Evolutionary conservation across 345 rosid species (phyloP), one percentile per base, ranked within the genome.

Genomic region (Noccaea bulbosa): DNA sequence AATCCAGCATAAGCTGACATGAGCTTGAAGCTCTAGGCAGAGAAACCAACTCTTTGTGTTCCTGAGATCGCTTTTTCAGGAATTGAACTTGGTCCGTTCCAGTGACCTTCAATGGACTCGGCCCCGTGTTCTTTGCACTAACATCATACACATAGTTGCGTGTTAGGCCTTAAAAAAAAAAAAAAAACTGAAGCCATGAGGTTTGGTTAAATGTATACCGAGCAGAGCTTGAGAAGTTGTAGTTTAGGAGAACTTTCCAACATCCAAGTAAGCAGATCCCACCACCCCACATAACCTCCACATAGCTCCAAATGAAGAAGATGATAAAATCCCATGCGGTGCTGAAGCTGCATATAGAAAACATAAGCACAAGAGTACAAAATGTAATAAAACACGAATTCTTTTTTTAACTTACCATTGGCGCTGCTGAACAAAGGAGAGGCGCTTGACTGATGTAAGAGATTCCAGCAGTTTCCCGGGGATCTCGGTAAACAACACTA

Each of bases 21-120:
- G 70, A 50, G 15, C 39, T 38, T 24, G 49, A 51, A 51, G 39
- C 49, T 11, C 37, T n/a, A 22, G 30, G 67, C 30, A 46, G 30
- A 46, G 38, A 50, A 38, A 39, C 10, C 24, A 50, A 50, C 39
- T 53, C 20, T 10, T 30, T 12, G 10, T 5, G 37, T 53, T 53
- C n/a, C 38, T n/a, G 5, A 53, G 39, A 12, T 53, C 7, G 11
- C 4, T 49, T 3, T 49, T 30, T 27, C 44, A 32, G 41, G 62
- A 40, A 53, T 9, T 4, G 32, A 41, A 54, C 20, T 67, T 5
- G 52, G 62, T 53, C 17, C 3, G 30, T 6, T 4, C 71, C 50
- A 53, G 2, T 1, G 1, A 39, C 37, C 15, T 8, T 39, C 0
- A 14, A 39, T 39, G 16, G 24, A 3, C 4, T 24, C 0, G 33